Evolutionary conservation across 2,329 filamentous ascomycete species (phyloP).

Genomic region (Ceratocystis ficicola): DNA sequence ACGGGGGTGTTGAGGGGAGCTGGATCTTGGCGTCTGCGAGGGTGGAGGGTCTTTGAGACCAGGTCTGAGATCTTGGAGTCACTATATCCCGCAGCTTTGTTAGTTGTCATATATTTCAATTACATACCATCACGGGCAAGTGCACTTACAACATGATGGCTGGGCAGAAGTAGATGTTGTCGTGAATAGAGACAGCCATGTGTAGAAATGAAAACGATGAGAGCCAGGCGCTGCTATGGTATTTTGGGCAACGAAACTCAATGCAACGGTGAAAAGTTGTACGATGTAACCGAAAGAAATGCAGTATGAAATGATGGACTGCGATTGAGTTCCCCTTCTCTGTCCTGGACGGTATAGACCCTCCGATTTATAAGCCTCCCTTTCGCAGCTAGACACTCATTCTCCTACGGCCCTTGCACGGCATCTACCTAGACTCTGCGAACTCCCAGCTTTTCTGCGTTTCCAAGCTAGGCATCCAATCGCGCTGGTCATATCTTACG

Average conservation of each 20-base stretch:
- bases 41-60: conserved; percentile 17
- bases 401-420: not conserved
- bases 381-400: not conserved
- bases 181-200: not conserved
- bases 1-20: not conserved
- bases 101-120: not conserved
- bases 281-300: not conserved
- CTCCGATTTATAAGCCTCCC: not conserved
- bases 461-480: not conserved
- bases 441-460: not conserved
- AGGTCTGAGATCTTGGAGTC: conserved; percentile 10
- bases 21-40: not conserved
- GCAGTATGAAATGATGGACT: not conserved
- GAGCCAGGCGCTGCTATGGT: not conserved
- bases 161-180: not conserved
- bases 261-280: not conserved
- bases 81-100: not conserved
- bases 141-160: conserved; percentile 19
- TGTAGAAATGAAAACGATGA: not conserved
- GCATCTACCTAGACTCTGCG: not conserved
- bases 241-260: not conserved
- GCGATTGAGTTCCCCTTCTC: not conserved
- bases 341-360: not conserved
- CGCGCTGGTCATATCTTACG: not conserved
- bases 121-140: not conserved